Base-by-base conservation (phyloP, 495 filamentous ascomycete genomes). In the Aspergillus ellipticus region DNA sequence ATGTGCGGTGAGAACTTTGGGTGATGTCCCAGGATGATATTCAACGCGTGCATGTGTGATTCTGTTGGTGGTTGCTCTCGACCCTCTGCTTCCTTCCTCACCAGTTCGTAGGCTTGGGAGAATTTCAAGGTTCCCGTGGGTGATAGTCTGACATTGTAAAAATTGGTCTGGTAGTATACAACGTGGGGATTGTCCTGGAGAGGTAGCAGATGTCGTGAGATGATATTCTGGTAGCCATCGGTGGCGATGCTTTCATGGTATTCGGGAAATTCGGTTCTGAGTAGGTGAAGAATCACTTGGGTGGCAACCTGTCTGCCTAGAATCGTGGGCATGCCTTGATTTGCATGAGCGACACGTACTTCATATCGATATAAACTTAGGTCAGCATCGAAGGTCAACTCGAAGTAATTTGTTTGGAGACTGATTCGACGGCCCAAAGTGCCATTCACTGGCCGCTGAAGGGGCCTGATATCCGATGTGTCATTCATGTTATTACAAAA, bases 11-110 rank as follows among this genome's bases (percentile, higher is more conserved):
- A 47, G 6, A 77, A 66, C 37, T 73, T 71, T 4, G 73, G 56
- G 13, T 72, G 64, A 52, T 69, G 76, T 19, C 61, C 66, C 52
- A 74, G 67, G 51, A 85, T 62, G 33, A 85, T 78, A 58, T 85
- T 85, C 53, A 85, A 60, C 0, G 77, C 73, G 51, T 81, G 76
- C 42, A 49, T 26, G 49, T 33, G 16, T 35, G 33, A 2, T 9
- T 35, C 33, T 11, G 33, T 35, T 9, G 11, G 33, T 10, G 33
- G 13, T 9, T 10, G 33, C 33, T 35, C 9, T 31, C 4, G 28
- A 31, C 28, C 10, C 13, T 35, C 33, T 9, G 33, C 11, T 3
- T 11, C 20, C 16, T 6, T 35, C 16, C 24, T 39, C 39, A 19
- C 29, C 20, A 9, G 42, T 39, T 13, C n/a, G 16, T 19, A 48